These are phyloP conservation scores for Botrytis elliptica DNA, from an alignment of 2,329 filamentous ascomycete genomes.

Conservation along the genomic window DNA sequence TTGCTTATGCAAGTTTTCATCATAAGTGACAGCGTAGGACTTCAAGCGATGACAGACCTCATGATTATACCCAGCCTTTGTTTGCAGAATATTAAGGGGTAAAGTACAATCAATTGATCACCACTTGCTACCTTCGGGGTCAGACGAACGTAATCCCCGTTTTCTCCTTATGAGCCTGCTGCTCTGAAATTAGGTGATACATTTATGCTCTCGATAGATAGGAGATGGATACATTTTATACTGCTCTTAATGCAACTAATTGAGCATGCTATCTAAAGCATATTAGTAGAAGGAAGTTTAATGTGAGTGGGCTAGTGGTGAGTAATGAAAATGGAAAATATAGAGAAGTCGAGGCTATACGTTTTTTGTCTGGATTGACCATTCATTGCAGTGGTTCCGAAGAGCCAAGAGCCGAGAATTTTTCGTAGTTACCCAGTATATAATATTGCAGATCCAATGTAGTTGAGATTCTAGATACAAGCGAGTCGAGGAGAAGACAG, in stretches of 20 bases:
- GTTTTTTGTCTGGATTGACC: neutral
- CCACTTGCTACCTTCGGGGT: neutral
- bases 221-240: neutral
- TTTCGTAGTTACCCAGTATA: neutral
- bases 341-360: neutral
- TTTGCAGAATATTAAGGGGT: neutral
- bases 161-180: neutral
- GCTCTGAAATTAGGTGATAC: too few relatives aligned
- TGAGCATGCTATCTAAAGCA: accelerated
- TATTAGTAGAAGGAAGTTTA: accelerated
- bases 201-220: too few relatives aligned
- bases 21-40: accelerated
- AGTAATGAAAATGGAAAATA: neutral
- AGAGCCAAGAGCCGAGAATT: neutral
- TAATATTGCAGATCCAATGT: neutral
- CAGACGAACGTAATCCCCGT: neutral
- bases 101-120: neutral
- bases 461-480: neutral
- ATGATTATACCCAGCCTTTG: neutral
- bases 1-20: neutral
- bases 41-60: neutral
- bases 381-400: neutral
- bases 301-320: neutral
- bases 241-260: neutral
- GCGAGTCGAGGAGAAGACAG: neutral